Conservation (phyloP, 768 basidiomycete species). For the Lanmaoa rubissima region DNA sequence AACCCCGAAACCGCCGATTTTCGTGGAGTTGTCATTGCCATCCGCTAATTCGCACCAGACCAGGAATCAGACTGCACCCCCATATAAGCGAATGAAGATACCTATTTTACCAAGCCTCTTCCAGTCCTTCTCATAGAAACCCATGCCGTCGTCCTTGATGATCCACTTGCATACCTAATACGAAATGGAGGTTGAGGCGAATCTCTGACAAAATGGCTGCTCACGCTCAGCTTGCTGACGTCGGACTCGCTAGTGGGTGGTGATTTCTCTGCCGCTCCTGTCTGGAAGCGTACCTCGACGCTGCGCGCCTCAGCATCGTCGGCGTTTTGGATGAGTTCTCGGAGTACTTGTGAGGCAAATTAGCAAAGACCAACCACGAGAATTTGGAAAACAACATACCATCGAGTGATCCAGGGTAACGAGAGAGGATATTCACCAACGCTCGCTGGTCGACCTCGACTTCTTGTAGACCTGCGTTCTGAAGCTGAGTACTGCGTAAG, state of each 20-base stretch:
- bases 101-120: constrained; percentile 14
- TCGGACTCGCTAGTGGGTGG: neutral
- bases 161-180: constrained; percentile 9
- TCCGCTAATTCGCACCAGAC: neutral
- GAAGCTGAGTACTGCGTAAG: neutral
- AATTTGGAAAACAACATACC: neutral
- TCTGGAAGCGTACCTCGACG: constrained; percentile 39
- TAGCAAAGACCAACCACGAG: neutral
- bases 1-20: constrained; percentile 15
- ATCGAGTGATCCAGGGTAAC: constrained; percentile 17
- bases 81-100: neutral
- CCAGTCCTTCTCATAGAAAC: constrained; percentile 6
- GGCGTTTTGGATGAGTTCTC: constrained; percentile 58
- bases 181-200: neutral
- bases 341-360: constrained; percentile 34
- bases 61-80: neutral
- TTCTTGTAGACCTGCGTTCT: neutral
- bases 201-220: neutral
- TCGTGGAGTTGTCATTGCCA: constrained; percentile 4
- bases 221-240: neutral
- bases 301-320: constrained; percentile 44
- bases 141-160: constrained; percentile 7
- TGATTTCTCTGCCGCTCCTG: constrained; percentile 10
- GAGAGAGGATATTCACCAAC: constrained; percentile 16
- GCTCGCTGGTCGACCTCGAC: constrained; percentile 18